Percentiles rank a stretch among this genome's conserved stretches.
Evolutionary conservation across 139 green algal genomes (phyloP).

Genomic region (Eudorina sp.): DNA sequence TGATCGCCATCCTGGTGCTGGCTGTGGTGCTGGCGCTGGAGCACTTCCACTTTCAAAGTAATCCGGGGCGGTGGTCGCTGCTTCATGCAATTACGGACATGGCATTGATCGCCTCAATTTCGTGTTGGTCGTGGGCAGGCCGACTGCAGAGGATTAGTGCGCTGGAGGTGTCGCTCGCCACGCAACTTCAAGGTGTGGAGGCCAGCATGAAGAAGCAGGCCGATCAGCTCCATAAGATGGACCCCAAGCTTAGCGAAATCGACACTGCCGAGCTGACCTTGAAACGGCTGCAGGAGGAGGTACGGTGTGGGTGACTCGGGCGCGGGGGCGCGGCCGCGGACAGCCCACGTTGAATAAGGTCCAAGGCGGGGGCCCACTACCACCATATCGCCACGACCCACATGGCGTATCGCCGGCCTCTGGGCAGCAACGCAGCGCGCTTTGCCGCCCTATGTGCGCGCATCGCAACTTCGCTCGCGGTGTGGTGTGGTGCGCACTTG

Average conservation of each 20-base stretch:
- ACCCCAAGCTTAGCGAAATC: slow-evolving; percentile 5
- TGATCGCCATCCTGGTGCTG: not conserved
- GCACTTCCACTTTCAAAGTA: slow-evolving; percentile 42
- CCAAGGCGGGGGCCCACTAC: too few relatives aligned
- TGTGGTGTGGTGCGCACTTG: too few relatives aligned
- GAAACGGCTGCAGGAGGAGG: slow-evolving; percentile 24
- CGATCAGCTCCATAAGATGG: slow-evolving; percentile 7
- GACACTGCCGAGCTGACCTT: not conserved
- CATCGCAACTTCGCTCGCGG: too few relatives aligned
- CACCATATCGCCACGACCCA: too few relatives aligned
- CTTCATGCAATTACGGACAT: not conserved
- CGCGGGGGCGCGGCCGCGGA: too few relatives aligned
- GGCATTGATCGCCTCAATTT: not conserved
- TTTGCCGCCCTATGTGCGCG: too few relatives aligned
- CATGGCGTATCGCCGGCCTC: too few relatives aligned
- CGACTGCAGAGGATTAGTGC: not conserved
- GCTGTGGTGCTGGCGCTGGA: not conserved
- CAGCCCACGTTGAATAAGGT: too few relatives aligned
- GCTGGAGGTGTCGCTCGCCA: not conserved
- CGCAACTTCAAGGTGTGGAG: not conserved
- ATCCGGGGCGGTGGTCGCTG: too few relatives aligned
- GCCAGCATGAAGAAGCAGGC: not conserved
- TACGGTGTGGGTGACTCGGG: not conserved
- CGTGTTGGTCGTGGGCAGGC: not conserved
- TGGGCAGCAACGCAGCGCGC: too few relatives aligned